Base-by-base conservation (phyloP, 2,329 filamentous ascomycete genomes). In the Fusarium sp. region DNA sequence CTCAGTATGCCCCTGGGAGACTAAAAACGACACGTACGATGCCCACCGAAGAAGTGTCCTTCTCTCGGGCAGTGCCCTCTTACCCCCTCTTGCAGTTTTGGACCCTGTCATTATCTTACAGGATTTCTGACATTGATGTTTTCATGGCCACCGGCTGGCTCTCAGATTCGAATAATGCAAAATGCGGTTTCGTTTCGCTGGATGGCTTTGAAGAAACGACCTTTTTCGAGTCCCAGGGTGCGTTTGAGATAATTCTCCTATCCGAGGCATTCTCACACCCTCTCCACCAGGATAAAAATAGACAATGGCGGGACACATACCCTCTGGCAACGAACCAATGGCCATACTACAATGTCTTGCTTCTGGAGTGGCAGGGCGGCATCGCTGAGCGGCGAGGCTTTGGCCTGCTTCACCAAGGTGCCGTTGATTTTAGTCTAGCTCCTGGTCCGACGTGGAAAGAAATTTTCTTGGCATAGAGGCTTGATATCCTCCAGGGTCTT, bases 1-100 rank as follows among this genome's bases (percentile, higher is more conserved):
- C n/a, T 15, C 28, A 16, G 7, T 1, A n/a, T n/a, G 9, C 46
- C 13, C 36, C 30, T 5, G 4, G 6, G 3, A 2, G 4, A 6
- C 8, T 47, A 3, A 12, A 13, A 1, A 63, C 62, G 31, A 56
- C 16, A 0, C 41, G 55, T 2, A 66, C 40, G 0, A 15, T 28
- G 7, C 62, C 61, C 2, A 59, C 44, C 0, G 30, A 46, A 2
- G 3, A 53, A 1, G 2, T 60, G 1, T 46, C 13, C 2, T 58
- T 48, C 15, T 23, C 44, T 4, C 31, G 41, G 9, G 11, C 13
- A 1, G 10, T 41, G 0, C 58, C 53, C 1, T 12, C 46, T 3
- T 70, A 66, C 11, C 55, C 59, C 9, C 28, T 70, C 2, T 36
- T 70, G 2, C 62, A 70, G 16, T 68, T 70, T 52, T 68, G 65